Evolutionary conservation across 2,329 filamentous ascomycete species (phyloP).

Genomic region (Emmonsiellopsis sp.): DNA sequence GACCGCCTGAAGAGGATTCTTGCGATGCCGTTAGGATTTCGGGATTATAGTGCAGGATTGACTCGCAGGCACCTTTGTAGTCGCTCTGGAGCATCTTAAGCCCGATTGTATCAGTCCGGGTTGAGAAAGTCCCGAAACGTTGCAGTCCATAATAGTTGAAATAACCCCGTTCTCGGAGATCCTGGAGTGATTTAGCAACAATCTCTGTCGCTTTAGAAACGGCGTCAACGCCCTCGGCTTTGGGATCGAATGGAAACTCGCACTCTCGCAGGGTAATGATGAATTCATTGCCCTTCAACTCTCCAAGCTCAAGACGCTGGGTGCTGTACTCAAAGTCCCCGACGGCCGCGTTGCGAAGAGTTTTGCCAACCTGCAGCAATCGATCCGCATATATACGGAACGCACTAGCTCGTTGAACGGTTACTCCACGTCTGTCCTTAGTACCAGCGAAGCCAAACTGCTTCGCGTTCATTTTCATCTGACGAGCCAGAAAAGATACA

Average conservation of each 20-base stretch:
- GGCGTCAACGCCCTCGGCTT: conserved; percentile 33
- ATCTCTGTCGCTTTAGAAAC: conserved; percentile 33
- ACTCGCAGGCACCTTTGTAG: conserved; percentile 69
- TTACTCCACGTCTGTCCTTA: conserved; percentile 82
- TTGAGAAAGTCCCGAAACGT: conserved; percentile 80
- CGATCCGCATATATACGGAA: conserved; percentile 52
- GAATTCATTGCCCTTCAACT: conserved; percentile 85
- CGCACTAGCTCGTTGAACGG: conserved; percentile 69
- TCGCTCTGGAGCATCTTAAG: conserved; percentile 74
- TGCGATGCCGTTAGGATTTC: conserved; percentile 51
- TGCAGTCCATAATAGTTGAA: conserved; percentile 99
- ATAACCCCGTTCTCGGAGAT: conserved; percentile 68
- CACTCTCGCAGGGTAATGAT: conserved; percentile 85
- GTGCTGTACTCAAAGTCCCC: conserved; percentile 75
- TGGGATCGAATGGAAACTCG: conserved; percentile 43
- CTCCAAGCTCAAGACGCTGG: conserved; percentile 67
- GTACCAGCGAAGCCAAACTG: conserved; percentile 77
- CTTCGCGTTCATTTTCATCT: conserved; percentile 60
- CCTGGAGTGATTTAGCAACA: conserved; percentile 52
- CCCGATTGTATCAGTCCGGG: conserved; percentile 78
- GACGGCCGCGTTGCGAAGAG: conserved; percentile 53
- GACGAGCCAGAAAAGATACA: conserved; percentile 64
- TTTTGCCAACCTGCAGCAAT: conserved; percentile 54
- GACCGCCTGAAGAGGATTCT: conserved; percentile 17
- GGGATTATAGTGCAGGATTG: conserved; percentile 65